Conservation (phyloP, 1,139 yeast species). For the Candida frijolesensis region DNA sequence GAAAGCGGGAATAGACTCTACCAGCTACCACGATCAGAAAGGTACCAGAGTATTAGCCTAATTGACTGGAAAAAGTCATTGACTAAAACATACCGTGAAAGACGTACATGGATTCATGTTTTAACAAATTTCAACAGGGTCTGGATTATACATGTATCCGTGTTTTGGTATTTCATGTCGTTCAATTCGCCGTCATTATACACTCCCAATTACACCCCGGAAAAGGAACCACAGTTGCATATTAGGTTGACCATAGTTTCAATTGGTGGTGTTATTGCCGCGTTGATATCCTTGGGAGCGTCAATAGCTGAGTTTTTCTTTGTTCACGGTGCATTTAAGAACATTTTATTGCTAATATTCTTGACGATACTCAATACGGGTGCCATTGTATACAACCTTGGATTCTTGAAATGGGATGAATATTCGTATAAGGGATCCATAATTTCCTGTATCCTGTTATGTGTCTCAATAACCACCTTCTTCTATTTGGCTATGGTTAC, state of each 20-base stretch:
- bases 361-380: conserved; percentile 51
- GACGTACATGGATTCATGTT: conserved; percentile 77
- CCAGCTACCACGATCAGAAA: conserved; percentile 40
- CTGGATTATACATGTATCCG: conserved; percentile 78
- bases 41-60: conserved; percentile 50
- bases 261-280: conserved; percentile 72
- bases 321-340: conserved; percentile 74
- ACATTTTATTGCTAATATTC: conserved; percentile 47
- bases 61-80: conserved; percentile 67
- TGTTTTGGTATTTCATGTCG: conserved; percentile 82
- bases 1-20: conserved; percentile 46
- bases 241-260: conserved; percentile 38
- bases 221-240: conserved; percentile 15
- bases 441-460: conserved; percentile 60
- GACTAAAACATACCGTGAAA: conserved; percentile 72
- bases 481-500: conserved; percentile 57
- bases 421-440: conserved; percentile 51
- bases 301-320: conserved; percentile 62
- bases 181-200: conserved; percentile 79
- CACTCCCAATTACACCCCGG: conserved; percentile 57
- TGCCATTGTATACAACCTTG: conserved; percentile 66
- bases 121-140: conserved; percentile 77
- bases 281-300: conserved; percentile 64
- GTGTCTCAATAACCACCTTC: conserved; percentile 61
- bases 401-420: conserved; percentile 52